Conservation (phyloP, 805 yeast species). For the Metschnikowia shivogae region DNA sequence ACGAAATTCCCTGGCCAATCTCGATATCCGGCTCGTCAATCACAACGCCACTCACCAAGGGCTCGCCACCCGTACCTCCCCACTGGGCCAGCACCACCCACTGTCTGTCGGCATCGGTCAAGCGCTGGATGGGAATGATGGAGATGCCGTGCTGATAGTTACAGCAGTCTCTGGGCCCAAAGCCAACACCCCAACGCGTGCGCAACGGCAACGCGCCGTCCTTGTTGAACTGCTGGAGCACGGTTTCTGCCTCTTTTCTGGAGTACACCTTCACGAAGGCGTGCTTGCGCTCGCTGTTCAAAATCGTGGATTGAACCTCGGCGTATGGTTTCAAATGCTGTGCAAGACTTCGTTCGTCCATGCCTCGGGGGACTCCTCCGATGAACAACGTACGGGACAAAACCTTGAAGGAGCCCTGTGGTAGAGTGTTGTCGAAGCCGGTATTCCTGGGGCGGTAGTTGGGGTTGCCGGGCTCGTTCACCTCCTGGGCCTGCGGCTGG, state of each 20-base stretch:
- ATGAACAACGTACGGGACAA: slow-evolving; percentile 86
- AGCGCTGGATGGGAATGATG: slow-evolving; percentile 77
- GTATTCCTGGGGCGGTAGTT: slow-evolving; percentile 76
- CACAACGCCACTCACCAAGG: slow-evolving; percentile 71
- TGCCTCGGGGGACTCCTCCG: slow-evolving; percentile 85
- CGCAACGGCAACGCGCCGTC: slow-evolving; percentile 64
- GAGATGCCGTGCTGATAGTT: slow-evolving; percentile 90
- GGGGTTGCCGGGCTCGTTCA: slow-evolving; percentile 64
- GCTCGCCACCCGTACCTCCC: slow-evolving; percentile 95
- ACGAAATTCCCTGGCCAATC: slow-evolving; percentile 89
- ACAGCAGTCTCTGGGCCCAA: slow-evolving; percentile 97
- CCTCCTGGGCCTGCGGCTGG: slow-evolving; percentile 36
- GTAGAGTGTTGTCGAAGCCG: slow-evolving; percentile 63
- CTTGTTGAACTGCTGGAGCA: slow-evolving; percentile 66
- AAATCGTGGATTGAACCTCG: slow-evolving; percentile 84
- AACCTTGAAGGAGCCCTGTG: slow-evolving; percentile 77
- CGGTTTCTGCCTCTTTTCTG: slow-evolving; percentile 85
- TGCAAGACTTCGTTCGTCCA: slow-evolving; percentile 72
- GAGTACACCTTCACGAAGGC: slow-evolving; percentile 95
- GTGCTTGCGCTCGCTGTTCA: slow-evolving; percentile 86
- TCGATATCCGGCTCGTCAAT: slow-evolving; percentile 98
- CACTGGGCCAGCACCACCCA: slow-evolving; percentile 91
- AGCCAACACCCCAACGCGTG: slow-evolving; percentile 98
- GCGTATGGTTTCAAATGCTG: slow-evolving; percentile 77
- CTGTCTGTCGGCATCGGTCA: slow-evolving; percentile 89